Evolutionary conservation across 345 rosid genomes (phyloP).

Genomic region (Nasturtium officinale): DNA sequence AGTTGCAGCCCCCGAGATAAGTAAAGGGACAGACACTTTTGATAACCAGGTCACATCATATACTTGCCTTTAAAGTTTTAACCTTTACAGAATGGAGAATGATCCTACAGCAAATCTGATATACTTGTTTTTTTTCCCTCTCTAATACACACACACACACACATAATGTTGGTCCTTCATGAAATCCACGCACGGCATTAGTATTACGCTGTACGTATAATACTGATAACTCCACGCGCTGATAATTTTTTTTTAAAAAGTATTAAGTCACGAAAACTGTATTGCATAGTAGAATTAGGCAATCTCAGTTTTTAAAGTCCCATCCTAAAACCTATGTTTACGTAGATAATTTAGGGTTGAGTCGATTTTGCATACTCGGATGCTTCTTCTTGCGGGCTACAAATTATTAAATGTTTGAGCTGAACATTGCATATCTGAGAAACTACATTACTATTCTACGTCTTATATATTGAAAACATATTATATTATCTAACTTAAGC

Average conservation of each 20-base stretch:
- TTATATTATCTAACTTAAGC: neutral
- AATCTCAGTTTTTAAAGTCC: neutral
- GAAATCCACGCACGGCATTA: conserved; percentile 31
- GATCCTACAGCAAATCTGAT: conserved; percentile 25
- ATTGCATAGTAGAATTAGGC: neutral
- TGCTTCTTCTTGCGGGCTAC: conserved; percentile 21
- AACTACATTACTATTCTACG: too few relatives aligned
- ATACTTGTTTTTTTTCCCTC: conserved; percentile 25
- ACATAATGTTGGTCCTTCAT: conserved; percentile 30
- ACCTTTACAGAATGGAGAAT: conserved; percentile 36
- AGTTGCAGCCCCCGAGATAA: conserved; percentile 34
- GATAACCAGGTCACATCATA: conserved; percentile 26
- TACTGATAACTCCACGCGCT: conserved; percentile 9
- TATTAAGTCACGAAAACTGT: conserved; percentile 10
- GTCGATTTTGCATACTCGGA: conserved; percentile 1
- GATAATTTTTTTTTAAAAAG: neutral
- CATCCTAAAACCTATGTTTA: neutral
- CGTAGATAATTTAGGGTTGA: neutral
- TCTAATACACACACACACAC: conserved; percentile 18
- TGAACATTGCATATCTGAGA: neutral
- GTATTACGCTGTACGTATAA: neutral
- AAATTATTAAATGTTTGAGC: neutral
- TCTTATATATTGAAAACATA: neutral
- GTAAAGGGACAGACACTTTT: conserved; percentile 34
- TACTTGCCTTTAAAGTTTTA: conserved; percentile 34